A percentile compares a stretch with the other conserved stretches of the same genome.
phyloP scores from a whole-genome alignment of 1,284 basidiomycete genomes.

The Ustilago esculenta region DNA sequence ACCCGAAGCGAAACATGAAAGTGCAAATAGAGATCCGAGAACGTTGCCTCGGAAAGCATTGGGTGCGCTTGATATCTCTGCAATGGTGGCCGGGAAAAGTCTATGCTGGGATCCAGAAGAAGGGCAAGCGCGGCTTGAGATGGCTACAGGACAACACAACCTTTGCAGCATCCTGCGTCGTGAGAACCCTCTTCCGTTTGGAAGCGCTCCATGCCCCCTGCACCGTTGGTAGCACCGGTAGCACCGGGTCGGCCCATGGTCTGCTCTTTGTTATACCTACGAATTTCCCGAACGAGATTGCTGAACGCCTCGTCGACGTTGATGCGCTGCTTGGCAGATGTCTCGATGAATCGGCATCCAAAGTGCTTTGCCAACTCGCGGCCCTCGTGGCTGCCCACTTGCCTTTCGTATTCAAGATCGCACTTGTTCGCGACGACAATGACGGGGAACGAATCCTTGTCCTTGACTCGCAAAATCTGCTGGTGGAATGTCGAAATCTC shows the following conservation, averaged over 20 bases:
- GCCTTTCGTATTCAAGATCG: conserved; percentile 96
- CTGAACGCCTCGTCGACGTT: conserved; percentile 99
- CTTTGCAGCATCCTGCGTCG: conserved; percentile 52
- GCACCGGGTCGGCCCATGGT: conserved; percentile 61
- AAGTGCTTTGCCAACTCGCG: conserved; percentile 96
- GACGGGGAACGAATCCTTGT: conserved; percentile 95
- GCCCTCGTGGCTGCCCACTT: conserved; percentile 98
- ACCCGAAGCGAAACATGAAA: too few species aligned
- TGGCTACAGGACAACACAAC: conserved; percentile 52
- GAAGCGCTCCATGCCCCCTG: conserved; percentile 53
- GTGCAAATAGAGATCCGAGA: too few species aligned
- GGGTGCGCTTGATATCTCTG: too few species aligned
- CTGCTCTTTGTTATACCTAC: conserved; percentile 83
- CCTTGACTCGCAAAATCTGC: conserved; percentile 85
- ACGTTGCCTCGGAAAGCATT: too few species aligned
- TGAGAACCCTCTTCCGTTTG: conserved; percentile 53
- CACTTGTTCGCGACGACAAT: conserved; percentile 99
- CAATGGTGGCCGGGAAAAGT: conserved; percentile 4
- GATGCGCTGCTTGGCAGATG: conserved; percentile 96
- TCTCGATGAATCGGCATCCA: conserved; percentile 96
- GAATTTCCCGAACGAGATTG: conserved; percentile 93
- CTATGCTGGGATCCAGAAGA: conserved; percentile 17
- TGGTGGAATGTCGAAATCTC: conserved; percentile 97
- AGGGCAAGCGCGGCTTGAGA: background rate
- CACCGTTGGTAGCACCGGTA: conserved; percentile 45